phyloP scores from a whole-genome alignment of 1,284 basidiomycete genomes.

The Gomphus bonarii region DNA sequence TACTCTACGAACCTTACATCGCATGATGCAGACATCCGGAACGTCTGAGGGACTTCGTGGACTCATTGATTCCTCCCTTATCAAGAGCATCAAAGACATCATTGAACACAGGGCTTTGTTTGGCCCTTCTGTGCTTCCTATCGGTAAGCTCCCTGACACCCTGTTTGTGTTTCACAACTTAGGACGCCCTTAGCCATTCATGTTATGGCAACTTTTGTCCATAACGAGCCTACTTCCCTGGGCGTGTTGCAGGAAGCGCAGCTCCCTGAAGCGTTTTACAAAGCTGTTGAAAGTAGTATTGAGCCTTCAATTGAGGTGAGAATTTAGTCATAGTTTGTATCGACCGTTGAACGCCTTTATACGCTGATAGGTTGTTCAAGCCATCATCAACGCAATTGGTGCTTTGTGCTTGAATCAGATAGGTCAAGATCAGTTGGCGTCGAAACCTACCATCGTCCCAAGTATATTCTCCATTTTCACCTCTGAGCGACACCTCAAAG shows the following conservation, averaged over 20 bases:
- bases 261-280: slow-evolving; percentile 85
- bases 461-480: slow-evolving; percentile 83
- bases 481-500: slow-evolving; percentile 74
- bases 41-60: slow-evolving; percentile 92
- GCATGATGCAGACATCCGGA: slow-evolving; percentile 94
- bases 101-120: slow-evolving; percentile 78
- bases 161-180: background rate
- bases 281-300: slow-evolving; percentile 73
- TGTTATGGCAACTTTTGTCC: slow-evolving; percentile 96
- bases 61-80: slow-evolving; percentile 84
- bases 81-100: slow-evolving; percentile 82
- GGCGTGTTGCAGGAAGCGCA: slow-evolving; percentile 87
- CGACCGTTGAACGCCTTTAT: slow-evolving; percentile 1
- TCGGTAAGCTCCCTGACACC: slow-evolving; percentile 38
- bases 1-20: slow-evolving; percentile 86
- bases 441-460: slow-evolving; percentile 71
- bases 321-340: background rate
- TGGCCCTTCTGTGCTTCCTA: slow-evolving; percentile 78
- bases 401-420: slow-evolving; percentile 91
- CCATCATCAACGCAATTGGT: slow-evolving; percentile 93
- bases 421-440: slow-evolving; percentile 76
- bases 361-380: slow-evolving; percentile 65
- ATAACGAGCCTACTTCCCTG: slow-evolving; percentile 97
- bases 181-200: slow-evolving; percentile 62
- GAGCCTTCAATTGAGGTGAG: slow-evolving; percentile 81